Percentiles rank a stretch among this genome's conserved stretches.
phyloP scores from a whole-genome alignment of 768 basidiomycete genomes.

The Leccinum barrowsii region DNA sequence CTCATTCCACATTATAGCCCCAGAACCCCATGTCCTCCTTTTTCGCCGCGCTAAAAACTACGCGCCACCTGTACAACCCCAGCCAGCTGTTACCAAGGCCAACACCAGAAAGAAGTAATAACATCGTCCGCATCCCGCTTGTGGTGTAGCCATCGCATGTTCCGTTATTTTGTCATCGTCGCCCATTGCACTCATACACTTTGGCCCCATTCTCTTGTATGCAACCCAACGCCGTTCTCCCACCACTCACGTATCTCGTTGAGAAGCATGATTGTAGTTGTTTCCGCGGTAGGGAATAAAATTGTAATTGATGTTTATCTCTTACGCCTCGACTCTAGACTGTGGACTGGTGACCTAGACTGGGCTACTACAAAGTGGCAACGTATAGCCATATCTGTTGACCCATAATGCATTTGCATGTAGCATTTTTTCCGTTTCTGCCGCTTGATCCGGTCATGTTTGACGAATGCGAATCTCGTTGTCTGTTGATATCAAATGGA shows the following conservation, averaged over 20 bases:
- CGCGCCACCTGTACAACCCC: conserved; percentile 48
- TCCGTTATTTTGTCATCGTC: conserved; percentile 20
- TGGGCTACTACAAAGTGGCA: neutral
- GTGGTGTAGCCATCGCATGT: conserved; percentile 20
- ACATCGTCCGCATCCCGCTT: conserved; percentile 5
- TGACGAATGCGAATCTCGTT: neutral
- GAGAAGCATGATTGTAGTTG: conserved; percentile 9
- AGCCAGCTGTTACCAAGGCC: conserved; percentile 34
- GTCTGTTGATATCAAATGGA: neutral
- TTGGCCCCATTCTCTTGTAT: conserved; percentile 11
- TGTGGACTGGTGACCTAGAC: neutral
- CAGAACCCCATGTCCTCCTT: conserved; percentile 90
- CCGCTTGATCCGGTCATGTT: neutral
- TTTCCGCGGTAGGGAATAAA: conserved; percentile 7
- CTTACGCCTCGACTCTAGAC: conserved; percentile 8
- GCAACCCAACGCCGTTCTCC: conserved; percentile 4
- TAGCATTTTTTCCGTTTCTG: neutral
- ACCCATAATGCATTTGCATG: neutral
- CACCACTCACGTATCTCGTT: conserved; percentile 4
- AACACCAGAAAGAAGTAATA: conserved; percentile 43
- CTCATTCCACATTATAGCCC: conserved; percentile 47
- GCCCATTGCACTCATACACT: conserved; percentile 17
- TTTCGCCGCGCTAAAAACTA: conserved; percentile 82
- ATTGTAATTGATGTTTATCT: conserved; percentile 8
- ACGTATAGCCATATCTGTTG: neutral